Base-by-base conservation (phyloP, 2,329 filamentous ascomycete species). In the Aspergillus amoenus region DNA sequence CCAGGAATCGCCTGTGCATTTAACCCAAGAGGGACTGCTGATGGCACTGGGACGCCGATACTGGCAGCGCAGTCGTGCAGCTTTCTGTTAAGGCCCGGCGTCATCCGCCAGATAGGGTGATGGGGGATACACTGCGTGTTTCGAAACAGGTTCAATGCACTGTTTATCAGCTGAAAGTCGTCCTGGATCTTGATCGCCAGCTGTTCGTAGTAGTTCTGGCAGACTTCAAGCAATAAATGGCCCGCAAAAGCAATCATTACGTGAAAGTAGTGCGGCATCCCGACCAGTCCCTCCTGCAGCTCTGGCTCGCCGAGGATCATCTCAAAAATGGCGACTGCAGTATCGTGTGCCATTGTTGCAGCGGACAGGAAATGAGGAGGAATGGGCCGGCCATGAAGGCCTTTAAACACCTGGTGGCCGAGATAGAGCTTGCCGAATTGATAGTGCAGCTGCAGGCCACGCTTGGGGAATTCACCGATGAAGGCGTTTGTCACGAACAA, bases 371-470 rank as follows among this genome's bases (percentile, higher is more conserved):
- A 73, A 50, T 71, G 67, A 11, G 70, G 62, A 4, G 71, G 71
- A 22, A 74, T 72, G 5, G 73, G 60, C 68, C 73, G 56, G 58
- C 67, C 58, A n/a, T 67, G 65, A 3, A 79, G 69, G 2, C 77
- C 76, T 18, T 79, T 74, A 30, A 81, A 73, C 12, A 78, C 78
- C 46, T 79, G 76, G 5, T 80, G 79, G 22, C 77, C 76, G 2
- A 81, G 68, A 46, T 80, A 78, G 2, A 81, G 68, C 55, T 78
- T 75, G 5, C 77, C 78, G 64, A 80, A 81, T 57, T 81, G 73
- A 52, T 78, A 79, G 60, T 81, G 78, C 21, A 81, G 65, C 27
- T 71, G 70, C 17, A 79, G 73, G 7, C 78, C 79, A 51, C 78
- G 76, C 21, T 75, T 71, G 1, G 79, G 79, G 60, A 80, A 81